A percentile compares a stretch with the other conserved stretches of the same genome.
Evolutionary conservation across 2,329 filamentous ascomycete genomes (phyloP).

Genomic region (Fusarium multiceps): DNA sequence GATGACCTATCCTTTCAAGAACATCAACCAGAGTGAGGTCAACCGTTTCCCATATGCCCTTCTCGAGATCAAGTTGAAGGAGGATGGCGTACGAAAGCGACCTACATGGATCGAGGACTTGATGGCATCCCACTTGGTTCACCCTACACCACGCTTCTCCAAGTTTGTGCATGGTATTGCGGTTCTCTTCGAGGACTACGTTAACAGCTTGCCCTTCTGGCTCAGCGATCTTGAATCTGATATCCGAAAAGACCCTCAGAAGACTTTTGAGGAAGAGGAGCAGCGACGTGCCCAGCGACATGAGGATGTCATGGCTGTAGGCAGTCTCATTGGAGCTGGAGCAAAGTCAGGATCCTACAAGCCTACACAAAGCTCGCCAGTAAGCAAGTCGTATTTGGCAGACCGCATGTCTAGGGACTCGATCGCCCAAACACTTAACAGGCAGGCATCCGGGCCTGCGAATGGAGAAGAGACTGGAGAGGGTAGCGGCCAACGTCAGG

Average conservation of each 20-base stretch:
- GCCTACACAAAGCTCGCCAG: conserved; percentile 72
- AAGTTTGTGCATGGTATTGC: conserved; percentile 97
- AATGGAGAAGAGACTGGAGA: conserved; percentile 53
- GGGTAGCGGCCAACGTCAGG: conserved; percentile 51
- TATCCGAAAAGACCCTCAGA: conserved; percentile 91
- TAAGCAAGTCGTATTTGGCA: conserved; percentile 72
- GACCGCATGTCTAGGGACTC: conserved; percentile 62
- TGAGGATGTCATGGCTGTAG: conserved; percentile 89
- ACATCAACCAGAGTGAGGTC: conserved; percentile 90
- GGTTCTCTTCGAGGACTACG: conserved; percentile 91
- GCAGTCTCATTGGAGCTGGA: conserved; percentile 82
- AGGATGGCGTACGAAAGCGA: conserved; percentile 72
- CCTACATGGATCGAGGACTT: conserved; percentile 91
- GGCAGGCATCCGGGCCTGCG: conserved; percentile 38
- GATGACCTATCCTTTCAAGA: conserved; percentile 88
- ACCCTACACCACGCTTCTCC: conserved; percentile 89
- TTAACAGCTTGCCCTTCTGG: conserved; percentile 98
- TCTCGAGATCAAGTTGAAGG: conserved; percentile 90
- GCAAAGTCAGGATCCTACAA: conserved; percentile 65
- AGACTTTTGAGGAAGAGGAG: conserved; percentile 91
- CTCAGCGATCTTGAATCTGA: conserved; percentile 90
- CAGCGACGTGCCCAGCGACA: conserved; percentile 82
- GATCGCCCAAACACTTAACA: conserved; percentile 46
- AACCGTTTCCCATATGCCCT: conserved; percentile 90
- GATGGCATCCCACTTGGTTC: conserved; percentile 91